Percentiles rank a stretch among this genome's conserved stretches.
Conservation (phyloP, 257 asterid species). For the Paraleonurus japonicus region DNA sequence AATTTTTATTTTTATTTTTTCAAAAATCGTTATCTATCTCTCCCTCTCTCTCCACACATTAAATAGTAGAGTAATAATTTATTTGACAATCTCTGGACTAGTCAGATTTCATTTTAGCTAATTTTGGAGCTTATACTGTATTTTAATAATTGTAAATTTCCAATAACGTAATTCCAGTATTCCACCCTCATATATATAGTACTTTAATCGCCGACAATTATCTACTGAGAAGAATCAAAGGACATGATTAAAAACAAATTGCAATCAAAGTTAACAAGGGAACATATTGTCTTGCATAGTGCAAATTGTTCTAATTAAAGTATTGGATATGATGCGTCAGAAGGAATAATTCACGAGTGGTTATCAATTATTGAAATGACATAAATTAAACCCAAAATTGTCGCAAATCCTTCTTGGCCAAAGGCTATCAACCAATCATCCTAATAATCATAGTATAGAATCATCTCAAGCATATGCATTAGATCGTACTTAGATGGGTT, state of each 20-base stretch:
- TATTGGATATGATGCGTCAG: neutral
- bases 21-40: too few species aligned
- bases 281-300: neutral
- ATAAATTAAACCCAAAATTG: neutral
- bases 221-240: slow-evolving; percentile 1
- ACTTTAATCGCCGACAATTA: neutral
- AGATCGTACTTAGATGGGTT: too few species aligned
- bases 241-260: slow-evolving; percentile 12
- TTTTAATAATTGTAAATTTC: too few species aligned
- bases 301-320: neutral
- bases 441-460: neutral
- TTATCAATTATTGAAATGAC: slow-evolving; percentile 2
- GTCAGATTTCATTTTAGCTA: too few species aligned
- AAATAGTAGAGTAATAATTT: too few species aligned
- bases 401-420: neutral
- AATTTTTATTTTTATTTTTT: too few species aligned
- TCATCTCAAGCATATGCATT: neutral
- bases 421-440: neutral
- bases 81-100: too few species aligned
- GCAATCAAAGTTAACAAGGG: neutral
- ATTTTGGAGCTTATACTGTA: too few species aligned
- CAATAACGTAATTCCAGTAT: too few species aligned
- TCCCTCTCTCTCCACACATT: too few species aligned
- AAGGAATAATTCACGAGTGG: slow-evolving; percentile 20
- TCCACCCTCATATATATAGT: too few species aligned